A percentile compares a stretch with the other conserved stretches of the same genome.
Conservation (phyloP, 768 basidiomycete species). For the Lentinula raphanica region DNA sequence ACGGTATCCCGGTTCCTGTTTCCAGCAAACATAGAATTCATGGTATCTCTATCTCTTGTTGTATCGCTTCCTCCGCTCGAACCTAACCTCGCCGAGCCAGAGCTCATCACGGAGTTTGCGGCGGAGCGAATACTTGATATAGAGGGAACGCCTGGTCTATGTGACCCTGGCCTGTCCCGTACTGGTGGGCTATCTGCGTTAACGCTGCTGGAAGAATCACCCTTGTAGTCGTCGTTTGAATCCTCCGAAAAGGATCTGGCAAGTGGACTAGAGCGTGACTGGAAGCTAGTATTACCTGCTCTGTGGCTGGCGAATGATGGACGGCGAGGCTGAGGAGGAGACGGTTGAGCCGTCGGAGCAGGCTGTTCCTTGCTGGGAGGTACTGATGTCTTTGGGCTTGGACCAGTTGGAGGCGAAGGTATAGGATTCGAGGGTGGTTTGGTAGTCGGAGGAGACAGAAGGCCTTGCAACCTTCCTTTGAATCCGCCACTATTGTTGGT, state of each 20-base stretch:
- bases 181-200: slow-evolving; percentile 10
- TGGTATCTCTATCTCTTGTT: neutral
- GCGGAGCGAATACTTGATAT: neutral
- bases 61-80: neutral
- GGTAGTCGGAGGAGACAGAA: neutral
- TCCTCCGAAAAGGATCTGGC: slow-evolving; percentile 17
- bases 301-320: slow-evolving; percentile 23
- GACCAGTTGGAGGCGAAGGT: neutral
- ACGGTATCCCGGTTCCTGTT: neutral
- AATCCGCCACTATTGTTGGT: slow-evolving; percentile 15
- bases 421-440: neutral
- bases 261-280: slow-evolving; percentile 32
- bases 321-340: slow-evolving; percentile 18
- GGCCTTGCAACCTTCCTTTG: neutral
- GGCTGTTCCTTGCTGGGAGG: neutral
- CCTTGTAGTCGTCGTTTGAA: slow-evolving; percentile 7
- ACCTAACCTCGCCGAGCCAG: neutral
- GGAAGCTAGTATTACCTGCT: slow-evolving; percentile 26
- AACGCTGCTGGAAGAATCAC: slow-evolving; percentile 7
- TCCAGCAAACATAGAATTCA: neutral
- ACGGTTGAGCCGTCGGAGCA: slow-evolving; percentile 10
- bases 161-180: neutral
- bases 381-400: neutral
- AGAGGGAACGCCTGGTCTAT: neutral
- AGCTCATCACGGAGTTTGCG: neutral